These are phyloP conservation scores for Ambrosiella xylebori DNA, from an alignment of 2,329 filamentous ascomycete genomes.

Conservation along the genomic window DNA sequence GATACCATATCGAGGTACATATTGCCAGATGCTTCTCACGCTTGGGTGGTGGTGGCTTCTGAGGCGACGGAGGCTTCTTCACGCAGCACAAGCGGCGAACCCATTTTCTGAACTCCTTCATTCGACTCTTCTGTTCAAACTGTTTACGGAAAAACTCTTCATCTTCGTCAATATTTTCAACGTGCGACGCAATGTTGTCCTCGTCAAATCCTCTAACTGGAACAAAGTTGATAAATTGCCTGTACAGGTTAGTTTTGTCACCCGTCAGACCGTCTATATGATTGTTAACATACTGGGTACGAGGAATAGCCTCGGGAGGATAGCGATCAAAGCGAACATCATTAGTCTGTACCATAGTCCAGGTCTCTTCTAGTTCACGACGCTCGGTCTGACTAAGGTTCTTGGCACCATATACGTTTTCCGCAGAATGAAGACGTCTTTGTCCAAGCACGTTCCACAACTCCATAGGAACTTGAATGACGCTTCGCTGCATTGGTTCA, in stretches of 20 bases:
- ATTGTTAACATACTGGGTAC: conserved; percentile 5
- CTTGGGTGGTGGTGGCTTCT: conserved; percentile 1
- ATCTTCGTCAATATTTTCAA: conserved; percentile 10
- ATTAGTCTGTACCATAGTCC: conserved; percentile 13
- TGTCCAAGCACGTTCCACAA: conserved; percentile 12
- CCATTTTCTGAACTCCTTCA: conserved; percentile 2
- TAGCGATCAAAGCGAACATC: conserved; percentile 12
- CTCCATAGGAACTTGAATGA: conserved; percentile 9
- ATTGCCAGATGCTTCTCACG: conserved; percentile 1
- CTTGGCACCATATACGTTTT: conserved; percentile 6
- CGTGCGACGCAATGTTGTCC: conserved; percentile 4
- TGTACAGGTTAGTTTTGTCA: background rate
- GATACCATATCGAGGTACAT: background rate
- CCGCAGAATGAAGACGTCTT: conserved; percentile 7
- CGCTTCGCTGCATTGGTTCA: conserved; percentile 7
- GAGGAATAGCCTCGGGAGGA: conserved; percentile 11
- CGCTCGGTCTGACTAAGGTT: conserved; percentile 11
- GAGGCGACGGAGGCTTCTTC: background rate
- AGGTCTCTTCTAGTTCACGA: conserved; percentile 12
- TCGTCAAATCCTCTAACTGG: conserved; percentile 2
- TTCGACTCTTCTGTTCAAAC: background rate
- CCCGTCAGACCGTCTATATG: background rate
- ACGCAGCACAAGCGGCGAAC: conserved; percentile 10
- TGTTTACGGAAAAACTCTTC: conserved; percentile 8
- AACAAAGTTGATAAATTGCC: conserved; percentile 9